phyloP scores from a whole-genome alignment of 352 stramenopile genomes.

The Plasmopara muralis region DNA sequence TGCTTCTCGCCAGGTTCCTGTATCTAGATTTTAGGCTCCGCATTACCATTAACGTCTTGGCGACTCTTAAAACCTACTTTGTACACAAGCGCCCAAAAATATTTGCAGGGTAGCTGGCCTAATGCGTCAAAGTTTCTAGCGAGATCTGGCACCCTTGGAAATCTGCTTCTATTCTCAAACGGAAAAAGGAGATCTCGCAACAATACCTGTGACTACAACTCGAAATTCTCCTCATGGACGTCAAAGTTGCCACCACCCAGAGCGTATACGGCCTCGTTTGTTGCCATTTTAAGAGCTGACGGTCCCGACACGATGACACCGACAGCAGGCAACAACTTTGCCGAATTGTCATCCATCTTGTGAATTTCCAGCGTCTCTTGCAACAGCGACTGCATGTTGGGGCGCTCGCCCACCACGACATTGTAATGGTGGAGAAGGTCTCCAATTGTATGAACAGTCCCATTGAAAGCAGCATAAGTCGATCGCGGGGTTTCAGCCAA shows the following conservation, averaged over 20 bases:
- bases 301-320: constrained; percentile 37
- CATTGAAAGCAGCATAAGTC: constrained; percentile 15
- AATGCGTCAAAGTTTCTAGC: too few relatives aligned
- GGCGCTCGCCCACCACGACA: constrained; percentile 27
- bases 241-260: constrained; percentile 36
- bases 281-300: constrained; percentile 26
- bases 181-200: too few relatives aligned
- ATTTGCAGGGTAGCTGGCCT: too few relatives aligned
- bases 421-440: constrained; percentile 31
- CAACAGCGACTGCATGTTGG: constrained; percentile 27
- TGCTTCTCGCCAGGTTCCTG: too few relatives aligned
- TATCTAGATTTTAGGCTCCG: too few relatives aligned
- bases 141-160: too few relatives aligned
- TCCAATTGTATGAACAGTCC: constrained; percentile 32
- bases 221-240: constrained; percentile 47
- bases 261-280: constrained; percentile 28
- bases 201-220: constrained; percentile 20
- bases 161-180: too few relatives aligned
- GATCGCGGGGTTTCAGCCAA: constrained; percentile 3
- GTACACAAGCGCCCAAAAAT: too few relatives aligned
- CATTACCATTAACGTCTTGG: too few relatives aligned
- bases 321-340: constrained; percentile 21
- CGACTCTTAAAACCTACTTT: too few relatives aligned
- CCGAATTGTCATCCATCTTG: constrained; percentile 12
- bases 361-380: constrained; percentile 22